Evolutionary conservation across 2,329 filamentous ascomycete genomes (phyloP), one percentile per base, ranked within the genome.

Genomic region (Ophiostoma ips): DNA sequence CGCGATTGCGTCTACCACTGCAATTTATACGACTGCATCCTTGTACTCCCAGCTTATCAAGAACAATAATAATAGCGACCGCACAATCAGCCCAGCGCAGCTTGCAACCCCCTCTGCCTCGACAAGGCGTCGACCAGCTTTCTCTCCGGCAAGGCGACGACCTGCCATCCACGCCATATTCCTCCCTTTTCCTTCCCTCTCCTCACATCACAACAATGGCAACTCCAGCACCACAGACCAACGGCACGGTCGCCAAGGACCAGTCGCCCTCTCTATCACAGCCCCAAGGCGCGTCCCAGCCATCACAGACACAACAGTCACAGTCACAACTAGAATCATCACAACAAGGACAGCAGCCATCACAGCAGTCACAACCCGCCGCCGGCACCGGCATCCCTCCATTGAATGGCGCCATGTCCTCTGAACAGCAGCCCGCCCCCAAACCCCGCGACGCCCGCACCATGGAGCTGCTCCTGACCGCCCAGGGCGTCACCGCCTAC

Each of bases 381-480:
- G 51, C 46, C 51, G 35, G n/a, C 43, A n/a, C 48, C 30, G 16
- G n/a, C n/a, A n/a, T n/a, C n/a, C n/a, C n/a, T n/a, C n/a, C n/a
- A n/a, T n/a, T n/a, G n/a, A n/a, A n/a, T n/a, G n/a, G n/a, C n/a
- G n/a, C n/a, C n/a, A n/a, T n/a, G n/a, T n/a, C n/a, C n/a, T n/a
- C 44, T 15, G 33, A 58, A 31, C 60, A 66, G 36, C 60, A 66
- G 36, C 59, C 69, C 11, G 68, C 71, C 18, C 71, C 75, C 47
- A 78, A 83, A 4, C 86, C 86, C 1, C 83, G 85, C 66, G 86
- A 92, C 64, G 78, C 83, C 15, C 81, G 85, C 59, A 79, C 87
- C 13, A 78, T 92, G 59, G 85, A 90, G 67, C 77, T 89, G 16
- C 76, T 92, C 48, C 79, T 92, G 46, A 82, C 81, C 18, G 83